These are phyloP conservation scores for Exophiala dermatitidis DNA, from an alignment of 2,329 filamentous ascomycete genomes.

Conservation along the genomic window DNA sequence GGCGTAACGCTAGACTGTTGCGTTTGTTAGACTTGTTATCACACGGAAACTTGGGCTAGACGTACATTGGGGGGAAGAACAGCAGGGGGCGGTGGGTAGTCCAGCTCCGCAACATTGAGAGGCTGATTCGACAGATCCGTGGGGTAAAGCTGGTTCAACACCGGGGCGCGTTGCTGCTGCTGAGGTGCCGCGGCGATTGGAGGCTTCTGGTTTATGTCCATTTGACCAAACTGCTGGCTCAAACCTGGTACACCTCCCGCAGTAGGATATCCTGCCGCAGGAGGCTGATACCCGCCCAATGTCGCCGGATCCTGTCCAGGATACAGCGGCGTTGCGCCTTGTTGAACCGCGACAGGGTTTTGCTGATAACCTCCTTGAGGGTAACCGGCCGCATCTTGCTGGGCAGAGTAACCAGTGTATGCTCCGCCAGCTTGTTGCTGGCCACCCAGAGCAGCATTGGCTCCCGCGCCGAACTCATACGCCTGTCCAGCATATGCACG, in stretches of 20 bases:
- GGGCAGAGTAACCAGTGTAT: constrained; percentile 57
- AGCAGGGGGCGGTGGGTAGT: constrained; percentile 83
- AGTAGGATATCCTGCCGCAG: constrained; percentile 57
- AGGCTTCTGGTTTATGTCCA: constrained; percentile 57
- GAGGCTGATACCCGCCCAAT: constrained; percentile 59
- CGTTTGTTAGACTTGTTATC: constrained; percentile 35
- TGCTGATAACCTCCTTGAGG: constrained; percentile 38
- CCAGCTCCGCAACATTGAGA: constrained; percentile 88
- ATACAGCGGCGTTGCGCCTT: constrained; percentile 29
- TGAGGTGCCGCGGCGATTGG: constrained; percentile 43
- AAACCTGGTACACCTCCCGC: constrained; percentile 60
- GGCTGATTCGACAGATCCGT: constrained; percentile 88
- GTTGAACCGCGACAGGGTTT: constrained; percentile 30
- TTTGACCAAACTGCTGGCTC: constrained; percentile 73
- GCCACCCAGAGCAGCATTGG: constrained; percentile 60
- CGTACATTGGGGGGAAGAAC: constrained; percentile 85
- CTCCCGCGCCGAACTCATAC: constrained; percentile 83
- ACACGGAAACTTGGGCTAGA: constrained; percentile 24
- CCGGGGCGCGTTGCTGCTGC: constrained; percentile 33
- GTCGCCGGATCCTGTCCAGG: constrained; percentile 37
- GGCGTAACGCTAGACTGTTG: constrained; percentile 77
- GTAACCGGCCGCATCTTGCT: constrained; percentile 42
- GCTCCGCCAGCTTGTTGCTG: constrained; percentile 48
- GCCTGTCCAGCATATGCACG: constrained; percentile 89
- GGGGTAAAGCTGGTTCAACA: constrained; percentile 79